Base-by-base conservation (phyloP, 106 monocot species). In the Allium sativum region DNA sequence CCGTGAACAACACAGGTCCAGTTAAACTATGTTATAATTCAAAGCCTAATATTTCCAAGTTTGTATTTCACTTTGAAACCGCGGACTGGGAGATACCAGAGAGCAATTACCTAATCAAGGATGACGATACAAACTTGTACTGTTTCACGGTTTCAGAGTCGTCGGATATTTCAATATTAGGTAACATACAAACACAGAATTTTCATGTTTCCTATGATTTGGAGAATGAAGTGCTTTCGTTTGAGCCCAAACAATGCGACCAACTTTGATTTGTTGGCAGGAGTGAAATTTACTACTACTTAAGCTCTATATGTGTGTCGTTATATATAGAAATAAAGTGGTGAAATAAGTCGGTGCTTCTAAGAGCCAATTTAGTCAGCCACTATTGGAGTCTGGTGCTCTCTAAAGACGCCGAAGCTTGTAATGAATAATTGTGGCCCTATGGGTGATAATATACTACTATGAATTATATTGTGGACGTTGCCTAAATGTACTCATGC, bases 101-200 rank as follows among this genome's bases (percentile, higher is more conserved):
- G 48, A 76, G 77, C 40, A 93, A 87, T 69, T 93, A 93, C 64
- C 72, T 93, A 69, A 52, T 60, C 0, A 10, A 58, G 43, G 76
- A 74, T 44, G 21, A 55, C 7, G 48, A 18, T 7, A 52, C 51
- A 40, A 75, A 75, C 2, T 52, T 72, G 72, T 43, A 79, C 14
- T 93, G 93, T 53, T 45, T 93, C 14, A 67, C 65, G 45, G 55
- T 84, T 51, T 62, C 71, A 66, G 65, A 67, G 4, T 76, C 79
- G 7, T 76, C 73, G 45, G 9, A 3, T 5, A 14, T 77, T 22
- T 84, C 87, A 8, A 84, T 82, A 4, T 58, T 93, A 2, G 93
- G 93, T 15, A 88, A 87, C 60, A 77, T 83, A 59, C 79, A 79
- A 72, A 88, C 84, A 77, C 84, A 81, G 65, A 82, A 78, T 53